Evolutionary conservation across 169 alveolate species (phyloP), one percentile per base, ranked within the genome.

Genomic region (Plasmodium relictum): DNA sequence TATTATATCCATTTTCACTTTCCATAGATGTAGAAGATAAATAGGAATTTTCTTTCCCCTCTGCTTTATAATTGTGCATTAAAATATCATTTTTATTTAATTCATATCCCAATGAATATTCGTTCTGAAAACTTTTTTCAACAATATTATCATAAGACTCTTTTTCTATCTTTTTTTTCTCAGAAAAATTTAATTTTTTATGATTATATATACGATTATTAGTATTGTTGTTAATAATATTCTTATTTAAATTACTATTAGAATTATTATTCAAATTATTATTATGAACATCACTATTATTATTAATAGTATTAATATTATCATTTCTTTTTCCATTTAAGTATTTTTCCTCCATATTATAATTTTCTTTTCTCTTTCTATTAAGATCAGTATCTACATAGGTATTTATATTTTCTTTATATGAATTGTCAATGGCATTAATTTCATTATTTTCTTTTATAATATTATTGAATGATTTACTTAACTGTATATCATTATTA

Each of bases 121-220:
- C 41, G 8, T 54, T 68, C n/a, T 48, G 80, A 42, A 63, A 68
- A 42, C 41, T 48, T 7, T 85, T 85, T 31, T 61, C 58, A 45
- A 20, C 20, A 63, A 14, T 56, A 62, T 66, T 58, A 14, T 56
- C 39, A 20, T 63, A 52, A 16, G 45, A 6, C 7, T 10, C 69
- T 54, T 31, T 42, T 52, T 56, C 3, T 48, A 24, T 1, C 14
- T 58, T 31, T 37, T 65, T 58, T 3, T 74, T 62, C 18, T 72
- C 56, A 56, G 44, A 85, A 18, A 42, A 50, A 20, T 58, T 72
- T 3, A 85, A 3, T 22, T 85, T 61, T 85, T 66, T 62, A 39
- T 6, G 59, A 24, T 59, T 37, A 56, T 85, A 54, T 42, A n/a
- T 16, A 24, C 66, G 61, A 24, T 72, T 72, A 18, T 48, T 69